phyloP scores from a whole-genome alignment of 371 early-diverging fungal genomes.

The Mortierella sp. region DNA sequence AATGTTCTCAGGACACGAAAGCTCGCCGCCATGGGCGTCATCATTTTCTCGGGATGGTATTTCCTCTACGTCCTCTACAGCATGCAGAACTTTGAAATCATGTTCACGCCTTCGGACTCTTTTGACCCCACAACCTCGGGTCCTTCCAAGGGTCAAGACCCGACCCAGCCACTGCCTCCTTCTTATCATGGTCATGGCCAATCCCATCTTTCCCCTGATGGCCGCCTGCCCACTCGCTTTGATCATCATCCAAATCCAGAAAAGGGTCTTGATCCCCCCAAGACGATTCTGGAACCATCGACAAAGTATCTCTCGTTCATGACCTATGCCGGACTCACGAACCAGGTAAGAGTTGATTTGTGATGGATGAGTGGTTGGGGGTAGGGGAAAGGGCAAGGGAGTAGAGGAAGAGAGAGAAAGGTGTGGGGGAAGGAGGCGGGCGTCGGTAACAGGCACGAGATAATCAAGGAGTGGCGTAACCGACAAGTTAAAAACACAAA shows the following conservation, averaged over 20 bases:
- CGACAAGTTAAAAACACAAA: too few species aligned
- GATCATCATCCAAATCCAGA: background rate
- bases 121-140: background rate
- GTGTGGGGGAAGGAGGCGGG: too few species aligned
- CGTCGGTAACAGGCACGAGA: too few species aligned
- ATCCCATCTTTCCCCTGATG: background rate
- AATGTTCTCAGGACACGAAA: slow-evolving; percentile 15
- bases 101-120: background rate
- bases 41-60: slow-evolving; percentile 10
- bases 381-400: too few species aligned
- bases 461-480: too few species aligned
- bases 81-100: background rate
- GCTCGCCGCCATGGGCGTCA: slow-evolving; percentile 2
- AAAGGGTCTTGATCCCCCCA: slow-evolving; percentile 12
- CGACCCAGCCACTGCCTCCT: slow-evolving; percentile 6
- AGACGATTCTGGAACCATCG: slow-evolving; percentile 12
- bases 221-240: background rate
- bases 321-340: slow-evolving; percentile 42
- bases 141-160: background rate
- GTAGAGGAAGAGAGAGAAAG: too few species aligned
- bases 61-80: slow-evolving; percentile 6
- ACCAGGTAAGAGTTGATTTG: slow-evolving; percentile 26
- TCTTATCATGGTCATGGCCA: background rate
- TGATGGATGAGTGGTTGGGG: too few species aligned
- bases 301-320: slow-evolving; percentile 27